Percentiles rank a stretch among this genome's conserved stretches.
These are phyloP conservation scores for Calonectria hongkongensis DNA, from an alignment of 2,329 filamentous ascomycete genomes.

Conservation along the genomic window DNA sequence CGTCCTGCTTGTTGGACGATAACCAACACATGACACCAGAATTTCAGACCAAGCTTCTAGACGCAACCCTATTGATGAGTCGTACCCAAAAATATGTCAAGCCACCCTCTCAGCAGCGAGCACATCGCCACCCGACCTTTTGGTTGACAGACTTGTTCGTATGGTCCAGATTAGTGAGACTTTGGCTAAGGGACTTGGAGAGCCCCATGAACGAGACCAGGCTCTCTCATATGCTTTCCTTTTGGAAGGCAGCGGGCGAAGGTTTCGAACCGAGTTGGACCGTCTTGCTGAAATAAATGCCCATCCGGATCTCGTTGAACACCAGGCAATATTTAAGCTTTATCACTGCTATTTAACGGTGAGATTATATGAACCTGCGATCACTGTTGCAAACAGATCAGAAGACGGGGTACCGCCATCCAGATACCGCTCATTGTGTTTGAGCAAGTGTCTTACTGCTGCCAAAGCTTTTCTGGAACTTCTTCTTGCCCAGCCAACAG, in stretches of 20 bases:
- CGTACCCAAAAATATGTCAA: constrained; percentile 59
- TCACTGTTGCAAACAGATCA: constrained; percentile 53
- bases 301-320: constrained; percentile 32
- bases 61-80: constrained; percentile 56
- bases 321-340: constrained; percentile 51
- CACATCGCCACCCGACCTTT: constrained; percentile 56
- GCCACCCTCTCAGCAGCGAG: constrained; percentile 54
- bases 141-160: constrained; percentile 59
- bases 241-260: constrained; percentile 58
- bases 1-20: not conserved
- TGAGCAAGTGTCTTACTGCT: constrained; percentile 61
- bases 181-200: constrained; percentile 59
- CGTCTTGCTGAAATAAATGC: constrained; percentile 56
- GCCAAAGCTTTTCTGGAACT: constrained; percentile 59
- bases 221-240: constrained; percentile 57
- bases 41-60: constrained; percentile 62
- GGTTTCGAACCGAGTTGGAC: constrained; percentile 59
- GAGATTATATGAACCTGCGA: constrained; percentile 63
- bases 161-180: constrained; percentile 61
- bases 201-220: constrained; percentile 54
- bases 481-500: constrained; percentile 55
- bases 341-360: constrained; percentile 61
- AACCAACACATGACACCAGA: constrained; percentile 48
- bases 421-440: constrained; percentile 57
- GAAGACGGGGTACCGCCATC: constrained; percentile 53